phyloP scores from a whole-genome alignment of 2,329 filamentous ascomycete genomes.

The Chrysoporthe deuterocubensis region DNA sequence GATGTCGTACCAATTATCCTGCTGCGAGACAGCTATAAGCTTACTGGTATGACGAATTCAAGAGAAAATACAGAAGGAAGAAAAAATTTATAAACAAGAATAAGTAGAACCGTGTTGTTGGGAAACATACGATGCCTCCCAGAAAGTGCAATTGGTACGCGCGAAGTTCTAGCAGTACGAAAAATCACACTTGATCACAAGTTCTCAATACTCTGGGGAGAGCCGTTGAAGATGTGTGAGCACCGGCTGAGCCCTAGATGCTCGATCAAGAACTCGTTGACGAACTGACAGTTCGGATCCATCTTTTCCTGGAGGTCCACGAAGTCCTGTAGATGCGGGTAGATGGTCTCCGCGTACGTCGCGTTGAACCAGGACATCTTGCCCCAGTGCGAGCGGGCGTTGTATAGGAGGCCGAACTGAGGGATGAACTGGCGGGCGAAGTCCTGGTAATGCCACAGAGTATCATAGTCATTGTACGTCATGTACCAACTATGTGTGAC shows the following conservation, averaged over 20 bases:
- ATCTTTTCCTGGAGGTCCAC: conserved; percentile 8
- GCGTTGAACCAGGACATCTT: conserved; percentile 10
- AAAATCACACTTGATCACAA: neutral
- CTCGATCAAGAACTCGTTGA: conserved; percentile 5
- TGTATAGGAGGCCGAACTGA: conserved; percentile 5
- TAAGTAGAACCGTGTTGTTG: no score
- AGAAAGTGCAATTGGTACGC: no score
- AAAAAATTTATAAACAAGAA: no score
- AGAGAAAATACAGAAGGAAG: no score
- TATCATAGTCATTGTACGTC: conserved; percentile 5
- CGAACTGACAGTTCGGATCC: conserved; percentile 7
- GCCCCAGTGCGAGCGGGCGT: conserved; percentile 7
- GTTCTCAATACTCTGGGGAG: conserved; percentile 1
- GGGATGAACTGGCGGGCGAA: conserved; percentile 2
- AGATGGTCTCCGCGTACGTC: conserved; percentile 6
- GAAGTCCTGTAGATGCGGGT: conserved; percentile 8
- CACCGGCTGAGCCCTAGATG: conserved; percentile 4
- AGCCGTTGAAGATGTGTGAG: neutral
- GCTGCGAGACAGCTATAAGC: no score
- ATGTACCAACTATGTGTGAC: neutral
- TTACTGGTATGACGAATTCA: no score
- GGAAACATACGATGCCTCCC: no score
- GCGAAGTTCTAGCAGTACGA: no score
- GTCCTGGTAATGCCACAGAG: conserved; percentile 3
- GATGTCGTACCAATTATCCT: no score